Percentiles rank a stretch among this genome's conserved stretches.
Conservation (phyloP, 164 flowering plant genomes). For the Sedum album region DNA sequence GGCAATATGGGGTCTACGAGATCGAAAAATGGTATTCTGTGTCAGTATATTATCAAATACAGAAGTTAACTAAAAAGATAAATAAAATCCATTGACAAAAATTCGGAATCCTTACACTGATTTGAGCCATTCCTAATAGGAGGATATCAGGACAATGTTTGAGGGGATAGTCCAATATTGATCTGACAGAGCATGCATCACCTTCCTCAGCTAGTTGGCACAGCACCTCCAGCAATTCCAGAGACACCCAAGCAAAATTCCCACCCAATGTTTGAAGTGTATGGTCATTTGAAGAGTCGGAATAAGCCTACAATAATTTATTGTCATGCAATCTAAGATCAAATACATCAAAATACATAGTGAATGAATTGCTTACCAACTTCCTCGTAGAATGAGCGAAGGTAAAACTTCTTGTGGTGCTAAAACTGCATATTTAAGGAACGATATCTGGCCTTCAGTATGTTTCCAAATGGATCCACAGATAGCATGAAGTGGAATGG, state of each 20-base stretch:
- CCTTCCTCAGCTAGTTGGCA: slow-evolving; percentile 71
- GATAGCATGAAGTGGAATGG: slow-evolving; percentile 55
- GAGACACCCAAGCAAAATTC: slow-evolving; percentile 54
- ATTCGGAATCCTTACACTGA: slow-evolving; percentile 37
- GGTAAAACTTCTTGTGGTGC: slow-evolving; percentile 48
- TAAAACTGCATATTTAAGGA: slow-evolving; percentile 57
- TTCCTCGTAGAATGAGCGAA: slow-evolving; percentile 44
- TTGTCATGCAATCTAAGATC: background rate
- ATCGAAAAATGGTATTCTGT: slow-evolving; percentile 11
- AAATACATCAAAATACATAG: background rate
- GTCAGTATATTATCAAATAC: background rate
- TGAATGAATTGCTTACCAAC: slow-evolving; percentile 28
- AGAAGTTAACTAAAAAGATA: background rate
- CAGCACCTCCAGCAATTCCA: slow-evolving; percentile 52
- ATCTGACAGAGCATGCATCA: slow-evolving; percentile 39
- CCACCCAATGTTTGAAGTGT: slow-evolving; percentile 25
- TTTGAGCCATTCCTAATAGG: slow-evolving; percentile 68
- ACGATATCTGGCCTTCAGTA: slow-evolving; percentile 59
- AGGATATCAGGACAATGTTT: slow-evolving; percentile 50
- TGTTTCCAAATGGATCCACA: slow-evolving; percentile 65
- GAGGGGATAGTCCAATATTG: slow-evolving; percentile 46
- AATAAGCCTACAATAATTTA: slow-evolving; percentile 24
- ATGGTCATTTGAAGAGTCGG: slow-evolving; percentile 30
- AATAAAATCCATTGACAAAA: background rate
- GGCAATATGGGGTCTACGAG: slow-evolving; percentile 78